A percentile compares a stretch with the other conserved stretches of the same genome.
Conservation (phyloP, 1,284 basidiomycete genomes). For the Heterobasidion irregulare region DNA sequence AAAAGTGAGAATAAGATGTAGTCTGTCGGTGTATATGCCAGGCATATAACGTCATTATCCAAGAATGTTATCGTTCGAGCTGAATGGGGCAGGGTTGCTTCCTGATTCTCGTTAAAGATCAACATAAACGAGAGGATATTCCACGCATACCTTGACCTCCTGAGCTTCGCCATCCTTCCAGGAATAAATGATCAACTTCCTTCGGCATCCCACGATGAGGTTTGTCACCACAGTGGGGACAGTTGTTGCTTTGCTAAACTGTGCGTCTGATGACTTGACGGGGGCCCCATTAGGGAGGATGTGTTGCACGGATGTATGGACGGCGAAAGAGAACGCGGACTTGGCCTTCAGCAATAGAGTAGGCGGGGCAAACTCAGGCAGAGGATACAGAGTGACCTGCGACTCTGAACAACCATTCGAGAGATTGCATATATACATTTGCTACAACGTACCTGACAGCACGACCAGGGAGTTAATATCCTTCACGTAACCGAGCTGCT, state of each 20-base stretch:
- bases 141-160: constrained; percentile 51
- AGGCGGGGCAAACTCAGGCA: constrained; percentile 60
- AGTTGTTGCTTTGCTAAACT: constrained; percentile 29
- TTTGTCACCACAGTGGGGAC: constrained; percentile 64
- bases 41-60: constrained; percentile 53
- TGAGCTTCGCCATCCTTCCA: constrained; percentile 85
- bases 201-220: constrained; percentile 79
- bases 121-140: constrained; percentile 8
- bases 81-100: constrained; percentile 78
- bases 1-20: constrained; percentile 68
- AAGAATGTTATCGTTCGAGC: constrained; percentile 70
- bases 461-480: constrained; percentile 78
- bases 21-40: constrained; percentile 72
- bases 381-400: constrained; percentile 53
- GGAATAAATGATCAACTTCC: constrained; percentile 78
- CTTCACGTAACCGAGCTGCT: constrained; percentile 80
- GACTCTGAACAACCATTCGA: constrained; percentile 34
- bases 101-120: constrained; percentile 34
- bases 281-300: constrained; percentile 16
- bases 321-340: constrained; percentile 73
- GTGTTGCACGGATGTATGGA: constrained; percentile 56
- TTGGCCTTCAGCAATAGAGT: constrained; percentile 68
- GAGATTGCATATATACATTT: not conserved
- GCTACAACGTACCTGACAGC: constrained; percentile 60
- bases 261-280: constrained; percentile 12